Evolutionary conservation across 2,329 filamentous ascomycete species (phyloP).

Genomic region (Diaporthe ampelina): DNA sequence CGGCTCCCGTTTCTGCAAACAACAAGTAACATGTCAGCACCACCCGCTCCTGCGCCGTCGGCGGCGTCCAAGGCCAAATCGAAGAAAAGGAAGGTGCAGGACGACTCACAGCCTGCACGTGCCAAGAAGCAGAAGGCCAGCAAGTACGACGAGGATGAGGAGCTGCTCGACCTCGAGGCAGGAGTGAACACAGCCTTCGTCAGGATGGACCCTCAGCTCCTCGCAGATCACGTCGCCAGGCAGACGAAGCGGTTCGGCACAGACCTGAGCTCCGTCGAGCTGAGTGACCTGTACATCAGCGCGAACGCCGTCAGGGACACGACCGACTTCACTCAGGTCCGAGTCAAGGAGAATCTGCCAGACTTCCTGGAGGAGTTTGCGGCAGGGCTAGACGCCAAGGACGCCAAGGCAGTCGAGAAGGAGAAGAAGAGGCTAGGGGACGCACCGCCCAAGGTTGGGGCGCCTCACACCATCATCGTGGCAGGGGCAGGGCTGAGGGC

Average conservation of each 20-base stretch:
- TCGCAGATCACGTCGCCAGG: conserved; percentile 89
- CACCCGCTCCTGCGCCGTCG: conserved; percentile 30
- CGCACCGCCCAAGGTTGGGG: conserved; percentile 77
- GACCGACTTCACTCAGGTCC: conserved; percentile 76
- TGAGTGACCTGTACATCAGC: conserved; percentile 85
- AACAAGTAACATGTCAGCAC: conserved; percentile 22
- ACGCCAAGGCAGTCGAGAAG: conserved; percentile 24
- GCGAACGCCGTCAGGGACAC: conserved; percentile 85
- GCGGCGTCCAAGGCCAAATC: conserved; percentile 49
- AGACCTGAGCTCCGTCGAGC: conserved; percentile 85
- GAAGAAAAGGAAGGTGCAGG: conserved; percentile 70
- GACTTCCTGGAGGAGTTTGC: conserved; percentile 80
- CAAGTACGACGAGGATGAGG: conserved; percentile 67
- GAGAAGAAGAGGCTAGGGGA: conserved; percentile 70
- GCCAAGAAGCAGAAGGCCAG: conserved; percentile 59
- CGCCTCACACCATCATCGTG: conserved; percentile 91
- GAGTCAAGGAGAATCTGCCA: conserved; percentile 81
- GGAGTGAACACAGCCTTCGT: conserved; percentile 85
- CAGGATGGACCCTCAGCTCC: conserved; percentile 84
- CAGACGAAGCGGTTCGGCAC: conserved; percentile 82
- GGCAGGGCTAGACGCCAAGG: conserved; percentile 46
- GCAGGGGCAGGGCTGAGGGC: conserved; percentile 87
- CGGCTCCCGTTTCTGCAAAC: neutral
- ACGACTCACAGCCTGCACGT: conserved; percentile 47
- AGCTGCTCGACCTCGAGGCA: conserved; percentile 74